A percentile compares a stretch with the other conserved stretches of the same genome.
Conservation (phyloP, 1,284 basidiomycete species). For the Marasmius sp. region DNA sequence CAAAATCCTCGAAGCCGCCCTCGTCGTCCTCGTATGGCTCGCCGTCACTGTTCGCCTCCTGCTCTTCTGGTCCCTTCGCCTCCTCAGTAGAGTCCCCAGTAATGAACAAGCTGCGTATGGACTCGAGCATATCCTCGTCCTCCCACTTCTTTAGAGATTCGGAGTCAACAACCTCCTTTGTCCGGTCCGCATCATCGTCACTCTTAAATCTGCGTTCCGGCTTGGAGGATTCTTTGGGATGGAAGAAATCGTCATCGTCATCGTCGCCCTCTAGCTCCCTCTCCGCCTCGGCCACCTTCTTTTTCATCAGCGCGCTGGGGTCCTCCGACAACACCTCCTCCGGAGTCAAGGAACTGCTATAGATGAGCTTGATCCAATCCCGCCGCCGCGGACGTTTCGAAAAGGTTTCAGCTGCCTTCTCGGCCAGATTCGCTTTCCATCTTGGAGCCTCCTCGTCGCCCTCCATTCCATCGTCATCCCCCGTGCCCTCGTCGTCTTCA, state of each 20-base stretch:
- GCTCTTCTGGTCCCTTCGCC: constrained; percentile 26
- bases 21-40: constrained; percentile 41
- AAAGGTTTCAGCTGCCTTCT: constrained; percentile 56
- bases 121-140: constrained; percentile 82
- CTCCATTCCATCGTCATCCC: constrained; percentile 39
- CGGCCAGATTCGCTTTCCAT: constrained; percentile 80
- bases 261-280: constrained; percentile 24
- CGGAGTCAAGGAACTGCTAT: constrained; percentile 70
- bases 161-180: constrained; percentile 56
- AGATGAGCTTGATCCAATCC: constrained; percentile 89
- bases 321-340: constrained; percentile 65
- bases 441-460: constrained; percentile 50
- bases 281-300: constrained; percentile 14
- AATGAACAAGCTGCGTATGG: constrained; percentile 89
- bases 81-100: constrained; percentile 60
- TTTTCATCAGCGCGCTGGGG: constrained; percentile 1
- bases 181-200: constrained; percentile 67
- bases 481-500: constrained; percentile 38
- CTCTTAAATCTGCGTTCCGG: constrained; percentile 28
- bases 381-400: constrained; percentile 41
- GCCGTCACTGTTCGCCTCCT: constrained; percentile 48
- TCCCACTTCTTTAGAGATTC: constrained; percentile 76
- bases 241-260: constrained; percentile 80
- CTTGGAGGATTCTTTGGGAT: constrained; percentile 52
- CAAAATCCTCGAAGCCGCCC: constrained; percentile 46